These are phyloP conservation scores for Russula emetica DNA, from an alignment of 768 basidiomycete species.

Conservation along the genomic window DNA sequence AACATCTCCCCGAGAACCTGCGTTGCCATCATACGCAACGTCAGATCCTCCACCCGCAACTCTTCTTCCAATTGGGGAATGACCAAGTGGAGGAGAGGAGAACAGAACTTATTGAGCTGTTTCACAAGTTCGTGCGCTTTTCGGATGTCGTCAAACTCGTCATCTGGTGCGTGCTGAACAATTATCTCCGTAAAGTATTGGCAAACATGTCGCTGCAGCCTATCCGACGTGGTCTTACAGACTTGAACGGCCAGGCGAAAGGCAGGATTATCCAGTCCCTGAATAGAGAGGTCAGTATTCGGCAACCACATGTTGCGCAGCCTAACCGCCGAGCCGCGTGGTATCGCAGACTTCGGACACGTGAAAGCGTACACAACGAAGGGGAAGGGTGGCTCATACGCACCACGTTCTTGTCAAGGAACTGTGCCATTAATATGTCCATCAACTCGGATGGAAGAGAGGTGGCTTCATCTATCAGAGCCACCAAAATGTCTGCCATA, in stretches of 20 bases:
- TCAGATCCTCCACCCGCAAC: constrained; percentile 67
- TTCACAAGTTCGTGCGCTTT: constrained; percentile 83
- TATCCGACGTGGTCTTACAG: constrained; percentile 78
- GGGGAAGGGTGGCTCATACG: constrained; percentile 30
- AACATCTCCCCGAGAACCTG: constrained; percentile 90
- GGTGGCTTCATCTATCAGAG: constrained; percentile 82
- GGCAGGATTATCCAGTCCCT: constrained; percentile 70
- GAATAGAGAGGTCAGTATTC: constrained; percentile 21
- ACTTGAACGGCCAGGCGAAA: constrained; percentile 82
- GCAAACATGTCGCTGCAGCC: constrained; percentile 82
- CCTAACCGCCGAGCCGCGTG: background rate
- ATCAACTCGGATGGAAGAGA: constrained; percentile 74
- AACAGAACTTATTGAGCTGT: constrained; percentile 73
- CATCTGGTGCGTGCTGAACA: constrained; percentile 52
- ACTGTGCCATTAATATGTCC: constrained; percentile 80
- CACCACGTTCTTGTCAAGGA: constrained; percentile 73
- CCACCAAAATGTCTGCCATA: constrained; percentile 85
- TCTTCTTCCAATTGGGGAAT: constrained; percentile 93
- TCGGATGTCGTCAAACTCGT: constrained; percentile 64
- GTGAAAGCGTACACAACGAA: background rate
- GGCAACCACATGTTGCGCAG: constrained; percentile 3
- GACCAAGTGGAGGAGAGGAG: constrained; percentile 79
- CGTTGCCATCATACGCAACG: constrained; percentile 75
- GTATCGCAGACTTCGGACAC: background rate
- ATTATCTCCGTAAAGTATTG: constrained; percentile 93